These are phyloP conservation scores for Phialocephala sp. DNA, from an alignment of 2,329 filamentous ascomycete genomes.

Conservation along the genomic window DNA sequence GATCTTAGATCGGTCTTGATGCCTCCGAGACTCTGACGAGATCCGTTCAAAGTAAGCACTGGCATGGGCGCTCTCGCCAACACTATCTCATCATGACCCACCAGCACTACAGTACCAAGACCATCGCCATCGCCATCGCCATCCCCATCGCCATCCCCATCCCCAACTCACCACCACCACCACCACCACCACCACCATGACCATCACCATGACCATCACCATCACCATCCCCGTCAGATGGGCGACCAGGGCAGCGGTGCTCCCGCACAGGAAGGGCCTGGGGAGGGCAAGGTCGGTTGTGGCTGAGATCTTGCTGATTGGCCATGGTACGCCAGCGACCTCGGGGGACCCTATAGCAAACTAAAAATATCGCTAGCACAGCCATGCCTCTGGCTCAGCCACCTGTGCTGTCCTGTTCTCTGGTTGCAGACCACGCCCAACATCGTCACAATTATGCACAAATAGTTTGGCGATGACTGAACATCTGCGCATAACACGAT, in stretches of 20 bases:
- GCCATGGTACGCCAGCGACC: neutral
- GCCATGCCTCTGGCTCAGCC: too few relatives aligned
- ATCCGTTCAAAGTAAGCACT: neutral
- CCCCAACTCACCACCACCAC: neutral
- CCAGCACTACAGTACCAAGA: neutral
- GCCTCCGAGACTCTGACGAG: constrained; percentile 2
- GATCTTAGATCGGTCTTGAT: constrained; percentile 2
- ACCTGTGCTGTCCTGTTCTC: too few relatives aligned
- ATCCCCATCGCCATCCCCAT: neutral
- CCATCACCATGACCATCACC: too few relatives aligned
- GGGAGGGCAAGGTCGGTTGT: neutral
- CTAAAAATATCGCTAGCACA: too few relatives aligned
- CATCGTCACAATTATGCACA: constrained; percentile 8
- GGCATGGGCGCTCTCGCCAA: neutral
- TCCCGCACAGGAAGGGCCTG: too few relatives aligned
- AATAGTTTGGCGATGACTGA: neutral
- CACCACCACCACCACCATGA: neutral
- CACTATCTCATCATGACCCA: neutral
- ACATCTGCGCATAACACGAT: constrained; percentile 3
- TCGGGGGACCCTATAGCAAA: neutral
- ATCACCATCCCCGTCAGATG: constrained; percentile 1
- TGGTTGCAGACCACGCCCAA: neutral
- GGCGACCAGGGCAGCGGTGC: neutral
- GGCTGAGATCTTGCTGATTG: neutral
- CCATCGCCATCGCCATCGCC: too few relatives aligned